Conservation (phyloP, 352 stramenopile species). For the Blastocystis sp. region DNA sequence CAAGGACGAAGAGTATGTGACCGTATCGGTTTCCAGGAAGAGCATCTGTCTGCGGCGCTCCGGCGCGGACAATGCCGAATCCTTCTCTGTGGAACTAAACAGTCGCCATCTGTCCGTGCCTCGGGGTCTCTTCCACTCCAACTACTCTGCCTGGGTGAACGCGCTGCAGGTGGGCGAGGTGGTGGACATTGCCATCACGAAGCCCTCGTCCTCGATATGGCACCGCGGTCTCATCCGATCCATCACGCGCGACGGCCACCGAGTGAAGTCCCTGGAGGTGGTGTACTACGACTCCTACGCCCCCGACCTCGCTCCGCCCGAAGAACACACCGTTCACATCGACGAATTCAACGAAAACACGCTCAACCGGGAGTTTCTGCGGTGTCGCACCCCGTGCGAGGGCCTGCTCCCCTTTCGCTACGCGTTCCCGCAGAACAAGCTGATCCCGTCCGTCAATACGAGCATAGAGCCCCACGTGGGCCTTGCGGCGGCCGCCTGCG, state of each 20-base stretch:
- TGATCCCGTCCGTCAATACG: background rate
- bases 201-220: background rate
- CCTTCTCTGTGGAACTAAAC: background rate
- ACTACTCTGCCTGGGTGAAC: conserved; percentile 4
- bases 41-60: background rate
- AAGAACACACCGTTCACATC: background rate
- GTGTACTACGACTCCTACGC: background rate
- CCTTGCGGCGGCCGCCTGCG: background rate
- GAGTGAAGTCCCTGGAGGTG: background rate
- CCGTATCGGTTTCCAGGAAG: background rate
- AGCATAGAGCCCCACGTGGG: background rate
- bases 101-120: background rate
- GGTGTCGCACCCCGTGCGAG: background rate
- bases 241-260: background rate
- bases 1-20: conserved; percentile 14
- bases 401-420: background rate
- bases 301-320: background rate
- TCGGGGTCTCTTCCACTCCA: background rate
- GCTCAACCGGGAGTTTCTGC: background rate
- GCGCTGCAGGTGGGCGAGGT: background rate
- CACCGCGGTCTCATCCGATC: background rate
- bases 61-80: background rate
- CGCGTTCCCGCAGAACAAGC: background rate
- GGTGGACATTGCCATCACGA: background rate
- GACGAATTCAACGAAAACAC: background rate